Evolutionary conservation across 192 early-diverging fungal species (phyloP), one percentile per base, ranked within the genome.

Genomic region (Rhizophagus clarus): DNA sequence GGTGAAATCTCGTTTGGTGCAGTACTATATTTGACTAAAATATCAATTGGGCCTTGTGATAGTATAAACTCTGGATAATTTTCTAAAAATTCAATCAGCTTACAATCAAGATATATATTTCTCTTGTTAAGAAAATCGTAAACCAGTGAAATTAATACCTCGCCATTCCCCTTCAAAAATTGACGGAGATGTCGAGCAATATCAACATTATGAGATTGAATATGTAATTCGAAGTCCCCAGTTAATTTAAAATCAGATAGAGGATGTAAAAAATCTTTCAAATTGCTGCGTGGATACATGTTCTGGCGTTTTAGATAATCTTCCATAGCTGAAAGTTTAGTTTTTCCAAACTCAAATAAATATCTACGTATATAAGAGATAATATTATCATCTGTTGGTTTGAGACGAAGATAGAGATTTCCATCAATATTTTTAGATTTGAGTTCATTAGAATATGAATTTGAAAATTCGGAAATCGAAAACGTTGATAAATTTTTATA

Each of bases 341-440:
- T 20, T 22, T 29, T 29, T n/a, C 67, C 67, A 29, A 29, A 20
- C n/a, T 69, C 67, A 28, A 69, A 20, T 69, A 69, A 22, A n/a
- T n/a, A 69, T 28, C 22, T 37, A 20, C 34, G 28, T 29, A 69
- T 31, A 12, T 69, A 69, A 15, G 34, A 34, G 15, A 69, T 20
- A 22, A 37, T 69, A 28, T 69, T 69, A 29, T 14, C 67, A 69
- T 69, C 67, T 10, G 67, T 69, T n/a, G 67, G 28, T 22, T 37
- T 69, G 67, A 69, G 67, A 34, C 67, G 28, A 69, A 69, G 5
- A 15, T 34, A 34, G 15, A 28, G 28, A 22, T 69, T n/a, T 8
- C 34, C 24, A 2, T 37, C 26, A 34, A 69, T 6, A 11, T n/a
- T 26, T 22, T 20, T 69, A 6, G 28, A 34, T n/a, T 28, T 32